Evolutionary conservation across 73 alveolate species (phyloP), one percentile per base, ranked within the genome.

Genomic region (Paramecium octaurelia): DNA sequence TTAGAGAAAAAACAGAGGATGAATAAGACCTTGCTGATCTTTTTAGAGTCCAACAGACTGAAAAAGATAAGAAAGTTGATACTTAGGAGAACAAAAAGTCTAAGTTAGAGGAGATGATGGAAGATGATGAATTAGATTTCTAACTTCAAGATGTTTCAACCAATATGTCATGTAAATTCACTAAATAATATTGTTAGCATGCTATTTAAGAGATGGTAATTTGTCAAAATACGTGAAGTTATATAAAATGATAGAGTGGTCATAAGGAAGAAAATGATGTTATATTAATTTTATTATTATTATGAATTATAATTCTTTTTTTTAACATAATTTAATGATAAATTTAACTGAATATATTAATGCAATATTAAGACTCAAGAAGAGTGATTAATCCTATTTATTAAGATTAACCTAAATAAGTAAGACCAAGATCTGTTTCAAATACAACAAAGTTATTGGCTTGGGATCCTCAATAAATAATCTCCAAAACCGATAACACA

Each of bases 321-420:
- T 16, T 4, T 35, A 20, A 35, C 46, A 20, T 36, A 73, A 29
- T 14, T 36, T 21, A 73, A 73, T 73, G 59, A 73, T 36, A 35
- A 73, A 12, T 36, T 73, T 73, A 73, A 73, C 87, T 73, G 87
- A 73, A 73, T 73, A 73, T 36, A 73, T 73, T 73, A 36, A 73
- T 73, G 87, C 60, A 35, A 14, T 73, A 73, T 73, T 73, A 73
- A 73, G 59, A 73, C 59, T 73, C 87, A 36, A 34, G 87, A 73
- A 73, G 87, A 73, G 87, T 73, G 87, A 38, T 73, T 35, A 73
- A 73, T 73, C 87, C 87, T 73, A 34, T 29, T 0, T 73, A 36
- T 40, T 38, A 73, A 73, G 57, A 73, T 9, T 20, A 40, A 36
- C 87, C 87, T 4, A 73, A 73, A 11, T 40, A 34, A 36, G 12